A percentile compares a stretch with the other conserved stretches of the same genome.
Conservation (phyloP, 2,329 filamentous ascomycete species). For the Nothopassalora personata region DNA sequence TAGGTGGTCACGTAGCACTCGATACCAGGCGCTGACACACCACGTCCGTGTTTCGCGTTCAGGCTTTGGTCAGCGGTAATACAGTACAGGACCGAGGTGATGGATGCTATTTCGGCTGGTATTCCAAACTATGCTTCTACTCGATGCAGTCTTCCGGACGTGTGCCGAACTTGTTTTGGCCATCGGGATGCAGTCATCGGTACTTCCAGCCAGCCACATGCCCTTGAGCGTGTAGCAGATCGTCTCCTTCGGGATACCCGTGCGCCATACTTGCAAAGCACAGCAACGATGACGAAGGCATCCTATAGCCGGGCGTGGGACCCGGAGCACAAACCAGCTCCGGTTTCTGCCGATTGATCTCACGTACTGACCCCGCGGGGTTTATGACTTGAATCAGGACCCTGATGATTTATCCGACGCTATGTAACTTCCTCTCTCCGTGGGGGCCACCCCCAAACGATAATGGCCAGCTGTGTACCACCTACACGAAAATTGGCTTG, state of each 20-base stretch:
- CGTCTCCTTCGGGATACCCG: background rate
- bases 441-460: too few species aligned
- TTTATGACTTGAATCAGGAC: background rate
- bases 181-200: background rate
- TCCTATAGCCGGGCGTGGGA: background rate
- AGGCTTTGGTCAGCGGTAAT: background rate
- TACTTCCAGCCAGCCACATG: background rate
- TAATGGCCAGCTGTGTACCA: too few species aligned
- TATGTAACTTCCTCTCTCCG: too few species aligned
- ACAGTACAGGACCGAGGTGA: background rate
- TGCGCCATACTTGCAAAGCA: slow-evolving; percentile 1
- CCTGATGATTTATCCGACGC: background rate
- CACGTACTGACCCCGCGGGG: background rate
- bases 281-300: background rate
- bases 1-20: background rate
- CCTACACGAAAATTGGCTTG: too few species aligned
- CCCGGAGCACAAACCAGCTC: background rate
- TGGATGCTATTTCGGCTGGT: background rate
- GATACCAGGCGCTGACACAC: background rate
- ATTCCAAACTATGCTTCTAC: background rate
- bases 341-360: background rate
- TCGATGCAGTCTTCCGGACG: background rate
- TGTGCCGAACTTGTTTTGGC: background rate
- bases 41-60: background rate
- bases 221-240: background rate